Evolutionary conservation across 2,329 filamentous ascomycete genomes (phyloP).

Genomic region (Neopestalotiopsis clavispora): DNA sequence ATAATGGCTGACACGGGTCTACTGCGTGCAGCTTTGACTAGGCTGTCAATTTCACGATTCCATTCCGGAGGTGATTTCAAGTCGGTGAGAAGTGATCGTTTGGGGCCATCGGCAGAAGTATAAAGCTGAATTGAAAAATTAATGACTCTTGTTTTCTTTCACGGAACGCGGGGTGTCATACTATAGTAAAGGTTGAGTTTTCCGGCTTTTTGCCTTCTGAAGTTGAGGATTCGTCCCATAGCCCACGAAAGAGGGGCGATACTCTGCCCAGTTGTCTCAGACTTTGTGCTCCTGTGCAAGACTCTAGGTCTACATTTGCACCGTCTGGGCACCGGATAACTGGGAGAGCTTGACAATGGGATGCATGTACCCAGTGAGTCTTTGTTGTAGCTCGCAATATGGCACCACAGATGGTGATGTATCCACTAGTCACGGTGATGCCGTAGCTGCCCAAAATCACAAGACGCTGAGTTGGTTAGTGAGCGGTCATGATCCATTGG

Average conservation of each 20-base stretch:
- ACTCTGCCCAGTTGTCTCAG: conserved; percentile 61
- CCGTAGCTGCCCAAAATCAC: conserved; percentile 72
- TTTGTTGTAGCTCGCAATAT: conserved; percentile 55
- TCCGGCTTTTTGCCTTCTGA: conserved; percentile 19
- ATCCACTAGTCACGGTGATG: conserved; percentile 64
- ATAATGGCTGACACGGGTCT: conserved; percentile 56
- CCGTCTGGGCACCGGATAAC: conserved; percentile 62
- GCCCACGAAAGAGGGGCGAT: conserved; percentile 68
- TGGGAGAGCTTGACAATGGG: conserved; percentile 72
- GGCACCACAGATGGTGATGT: conserved; percentile 69
- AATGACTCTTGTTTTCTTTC: neutral
- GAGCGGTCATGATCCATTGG: no score
- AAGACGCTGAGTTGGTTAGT: conserved; percentile 54
- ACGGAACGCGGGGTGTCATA: conserved; percentile 34
- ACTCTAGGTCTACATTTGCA: conserved; percentile 58
- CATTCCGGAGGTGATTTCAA: conserved; percentile 62
- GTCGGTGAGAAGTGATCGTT: conserved; percentile 55
- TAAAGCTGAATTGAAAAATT: conserved; percentile 48
- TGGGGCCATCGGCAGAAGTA: conserved; percentile 57
- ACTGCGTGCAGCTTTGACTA: conserved; percentile 42
- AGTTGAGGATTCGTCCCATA: conserved; percentile 62
- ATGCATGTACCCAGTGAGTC: conserved; percentile 65
- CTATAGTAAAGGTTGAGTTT: conserved; percentile 53
- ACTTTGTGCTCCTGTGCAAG: conserved; percentile 53
- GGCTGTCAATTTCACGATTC: conserved; percentile 62